Evolutionary conservation across 1,284 basidiomycete species (phyloP).

Genomic region (Trametes hirsuta): DNA sequence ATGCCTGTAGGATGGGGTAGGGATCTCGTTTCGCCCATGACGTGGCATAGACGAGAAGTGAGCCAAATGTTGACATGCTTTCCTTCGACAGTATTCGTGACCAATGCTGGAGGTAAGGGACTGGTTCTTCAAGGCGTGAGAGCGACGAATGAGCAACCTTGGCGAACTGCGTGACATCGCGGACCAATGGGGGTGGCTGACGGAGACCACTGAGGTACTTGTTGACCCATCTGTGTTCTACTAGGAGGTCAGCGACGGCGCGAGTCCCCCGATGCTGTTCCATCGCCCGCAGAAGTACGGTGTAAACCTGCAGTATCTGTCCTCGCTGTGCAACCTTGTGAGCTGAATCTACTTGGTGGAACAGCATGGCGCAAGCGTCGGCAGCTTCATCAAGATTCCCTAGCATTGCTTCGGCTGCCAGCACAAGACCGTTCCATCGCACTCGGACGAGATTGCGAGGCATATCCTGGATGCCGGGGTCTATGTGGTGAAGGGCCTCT

Average conservation of each 20-base stretch:
- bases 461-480: conserved; percentile 24
- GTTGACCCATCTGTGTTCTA: conserved; percentile 45
- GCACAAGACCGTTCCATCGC: conserved; percentile 23
- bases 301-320: conserved; percentile 37
- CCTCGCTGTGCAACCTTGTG: conserved; percentile 22
- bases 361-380: conserved; percentile 13
- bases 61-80: conserved; percentile 38
- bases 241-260: conserved; percentile 49
- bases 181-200: neutral
- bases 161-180: conserved; percentile 29
- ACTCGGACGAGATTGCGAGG: conserved; percentile 4
- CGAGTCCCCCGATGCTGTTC: conserved; percentile 39
- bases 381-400: conserved; percentile 29
- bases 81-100: conserved; percentile 29
- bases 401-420: conserved; percentile 25
- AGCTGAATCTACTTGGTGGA: conserved; percentile 5
- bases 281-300: conserved; percentile 44
- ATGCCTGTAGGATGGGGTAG: conserved; percentile 45
- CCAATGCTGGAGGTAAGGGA: conserved; percentile 36
- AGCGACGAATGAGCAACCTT: conserved; percentile 38
- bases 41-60: conserved; percentile 46
- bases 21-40: conserved; percentile 41
- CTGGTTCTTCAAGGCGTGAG: conserved; percentile 41
- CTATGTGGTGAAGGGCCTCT: conserved; percentile 36
- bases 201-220: conserved; percentile 32